Conservation (phyloP, 129 eudicot species). For the Centrapalus pauciflorus region DNA sequence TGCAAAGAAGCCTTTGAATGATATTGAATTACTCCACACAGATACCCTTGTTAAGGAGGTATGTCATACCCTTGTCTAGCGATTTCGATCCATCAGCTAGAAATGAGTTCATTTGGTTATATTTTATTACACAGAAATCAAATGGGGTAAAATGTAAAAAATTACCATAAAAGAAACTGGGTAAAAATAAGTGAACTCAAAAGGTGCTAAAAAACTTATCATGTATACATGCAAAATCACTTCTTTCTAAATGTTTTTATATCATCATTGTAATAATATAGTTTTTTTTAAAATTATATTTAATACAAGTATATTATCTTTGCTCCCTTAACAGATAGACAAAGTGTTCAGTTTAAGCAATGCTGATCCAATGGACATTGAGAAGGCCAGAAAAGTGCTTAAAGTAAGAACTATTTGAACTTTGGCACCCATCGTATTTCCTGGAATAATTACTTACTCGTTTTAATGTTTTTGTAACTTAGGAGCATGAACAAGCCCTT, state of each 20-base stretch:
- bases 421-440: neutral
- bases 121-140: too few species aligned
- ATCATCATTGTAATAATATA: too few species aligned
- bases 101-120: too few species aligned
- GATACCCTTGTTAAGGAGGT: constrained; percentile 90
- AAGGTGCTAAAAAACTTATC: too few species aligned
- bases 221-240: too few species aligned
- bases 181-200: too few species aligned
- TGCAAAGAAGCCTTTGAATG: constrained; percentile 51
- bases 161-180: too few species aligned
- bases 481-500: constrained; percentile 91
- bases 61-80: neutral
- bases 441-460: neutral
- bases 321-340: constrained; percentile 50
- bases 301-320: neutral
- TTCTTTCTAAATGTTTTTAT: too few species aligned
- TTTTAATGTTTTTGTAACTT: constrained; percentile 14
- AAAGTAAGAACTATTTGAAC: constrained; percentile 24
- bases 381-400: constrained; percentile 63
- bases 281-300: neutral
- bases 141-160: too few species aligned
- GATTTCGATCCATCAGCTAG: too few species aligned
- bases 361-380: constrained; percentile 60
- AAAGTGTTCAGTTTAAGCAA: constrained; percentile 54
- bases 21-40: constrained; percentile 74